Evolutionary conservation across 192 early-diverging fungal genomes (phyloP).

Genomic region (Coemansia reversa): DNA sequence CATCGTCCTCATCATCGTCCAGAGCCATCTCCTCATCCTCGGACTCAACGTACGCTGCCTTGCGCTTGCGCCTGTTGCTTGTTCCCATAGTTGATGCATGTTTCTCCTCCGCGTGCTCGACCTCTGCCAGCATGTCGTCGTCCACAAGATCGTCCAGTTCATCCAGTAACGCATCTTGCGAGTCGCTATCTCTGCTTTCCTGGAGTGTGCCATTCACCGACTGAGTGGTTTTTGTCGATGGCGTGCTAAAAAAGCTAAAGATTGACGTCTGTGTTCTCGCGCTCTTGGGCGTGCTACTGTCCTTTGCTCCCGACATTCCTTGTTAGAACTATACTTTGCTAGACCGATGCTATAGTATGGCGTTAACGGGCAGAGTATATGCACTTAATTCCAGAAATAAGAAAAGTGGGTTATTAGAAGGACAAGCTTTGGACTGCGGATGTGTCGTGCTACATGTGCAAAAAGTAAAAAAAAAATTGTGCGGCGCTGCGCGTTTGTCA

Average conservation of each 20-base stretch:
- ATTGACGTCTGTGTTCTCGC: constrained; percentile 39
- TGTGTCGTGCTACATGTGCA: too few species aligned
- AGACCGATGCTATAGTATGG: too few species aligned
- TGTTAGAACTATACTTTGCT: background rate
- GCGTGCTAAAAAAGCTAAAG: constrained; percentile 48
- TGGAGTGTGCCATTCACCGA: background rate
- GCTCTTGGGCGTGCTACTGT: constrained; percentile 37
- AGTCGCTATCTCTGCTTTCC: constrained; percentile 16
- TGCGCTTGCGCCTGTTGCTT: constrained; percentile 30
- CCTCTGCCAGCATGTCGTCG: constrained; percentile 36
- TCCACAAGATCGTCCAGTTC: constrained; percentile 22
- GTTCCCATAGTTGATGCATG: background rate
- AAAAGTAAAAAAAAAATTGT: background rate
- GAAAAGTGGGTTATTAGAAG: background rate
- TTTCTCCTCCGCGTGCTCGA: constrained; percentile 21
- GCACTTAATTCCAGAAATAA: background rate
- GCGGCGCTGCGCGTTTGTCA: background rate
- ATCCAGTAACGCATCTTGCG: constrained; percentile 44
- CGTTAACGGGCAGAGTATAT: background rate
- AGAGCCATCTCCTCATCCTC: constrained; percentile 10
- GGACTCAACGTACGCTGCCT: background rate
- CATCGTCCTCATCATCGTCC: constrained; percentile 18
- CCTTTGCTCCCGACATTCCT: constrained; percentile 24
- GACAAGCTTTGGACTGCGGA: background rate
- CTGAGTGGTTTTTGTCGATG: constrained; percentile 16